A percentile compares a stretch with the other conserved stretches of the same genome.
Evolutionary conservation across 176 grass and related monocot genomes (phyloP).

Genomic region (Urochloa ruziziensis): DNA sequence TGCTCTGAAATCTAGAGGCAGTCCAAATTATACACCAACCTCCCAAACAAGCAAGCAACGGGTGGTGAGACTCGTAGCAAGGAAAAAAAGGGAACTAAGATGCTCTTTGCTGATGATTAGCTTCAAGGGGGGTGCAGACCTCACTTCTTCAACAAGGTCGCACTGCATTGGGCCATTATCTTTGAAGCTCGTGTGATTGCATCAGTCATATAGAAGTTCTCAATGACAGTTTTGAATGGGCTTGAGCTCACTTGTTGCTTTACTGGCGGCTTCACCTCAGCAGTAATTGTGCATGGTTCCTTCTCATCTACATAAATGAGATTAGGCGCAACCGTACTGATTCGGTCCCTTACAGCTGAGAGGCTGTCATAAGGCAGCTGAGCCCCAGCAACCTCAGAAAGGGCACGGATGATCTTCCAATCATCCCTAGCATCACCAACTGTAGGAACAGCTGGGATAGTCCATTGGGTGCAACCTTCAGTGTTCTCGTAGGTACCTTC

Average conservation of each 20-base stretch:
- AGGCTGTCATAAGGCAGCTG: constrained; percentile 69
- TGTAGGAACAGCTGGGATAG: constrained; percentile 85
- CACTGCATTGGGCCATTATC: constrained; percentile 98
- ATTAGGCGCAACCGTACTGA: constrained; percentile 73
- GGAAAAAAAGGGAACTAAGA: constrained; percentile 15
- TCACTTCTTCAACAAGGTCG: constrained; percentile 80
- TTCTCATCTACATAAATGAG: constrained; percentile 78
- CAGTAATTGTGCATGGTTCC: constrained; percentile 56
- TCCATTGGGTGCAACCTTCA: constrained; percentile 92
- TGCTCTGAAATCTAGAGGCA: constrained; percentile 57
- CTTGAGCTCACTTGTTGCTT: constrained; percentile 53
- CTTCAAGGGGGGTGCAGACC: background rate
- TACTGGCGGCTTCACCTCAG: constrained; percentile 66
- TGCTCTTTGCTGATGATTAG: background rate
- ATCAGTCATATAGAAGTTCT: constrained; percentile 99
- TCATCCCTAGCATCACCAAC: constrained; percentile 97
- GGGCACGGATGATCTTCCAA: constrained; percentile 98
- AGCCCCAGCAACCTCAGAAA: constrained; percentile 72
- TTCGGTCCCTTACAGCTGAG: constrained; percentile 49
- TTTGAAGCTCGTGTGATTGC: constrained; percentile 92
- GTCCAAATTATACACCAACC: constrained; percentile 37
- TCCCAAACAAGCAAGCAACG: constrained; percentile 19
- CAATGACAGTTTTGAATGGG: constrained; percentile 61
- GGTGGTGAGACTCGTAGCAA: constrained; percentile 1
- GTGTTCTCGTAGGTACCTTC: constrained; percentile 97